Base-by-base conservation (phyloP, 208 protist genomes). In the Trypanosoma lewisi region DNA sequence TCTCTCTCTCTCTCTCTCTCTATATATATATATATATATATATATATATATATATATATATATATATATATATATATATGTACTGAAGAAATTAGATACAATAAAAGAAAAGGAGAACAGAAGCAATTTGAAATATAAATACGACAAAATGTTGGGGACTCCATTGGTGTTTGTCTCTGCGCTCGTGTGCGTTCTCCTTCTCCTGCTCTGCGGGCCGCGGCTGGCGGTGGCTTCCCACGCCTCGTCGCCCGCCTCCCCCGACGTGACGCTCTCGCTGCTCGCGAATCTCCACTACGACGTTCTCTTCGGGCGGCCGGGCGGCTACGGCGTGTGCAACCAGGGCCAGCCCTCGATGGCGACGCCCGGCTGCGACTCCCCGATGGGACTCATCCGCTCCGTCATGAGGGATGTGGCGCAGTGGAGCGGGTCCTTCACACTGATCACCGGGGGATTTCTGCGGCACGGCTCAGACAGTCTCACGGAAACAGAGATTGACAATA, bases 261-360 rank as follows among this genome's bases (percentile, higher is more conserved):
- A 53, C 28, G 27, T 62, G 0, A 31, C 39, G 1, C n/a, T 73
- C 4, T 36, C 51, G 2, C 53, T 93, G 12, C 52, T 95, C 7
- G 83, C 78, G 3, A 81, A 91, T 63, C 78, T 95, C 33, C 82
- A 95, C 67, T 87, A 81, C 57, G 89, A 95, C 68, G 74, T 75
- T 0, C 50, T 73, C 6, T 95, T 88, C 61, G 84, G 85, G 47
- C 73, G 60, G 11, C 34, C 36, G 2, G 77, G 67, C 8, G 86
- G 73, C 17, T 85, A 78, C 41, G 70, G 73, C 34, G 42, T 41
- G 28, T 93, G 89, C 69, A 89, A 63, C 39, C 59, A 65, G 4
- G 21, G 25, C 6, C 61, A 73, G 6, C 55, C 53, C 19, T 51
- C 62, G 8, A 63, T 83, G 30, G 80, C 78, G 19, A 53, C 77